A percentile compares a stretch with the other conserved stretches of the same genome.
phyloP scores from a whole-genome alignment of 305 asterid genomes.

The Fraxinus nigra region DNA sequence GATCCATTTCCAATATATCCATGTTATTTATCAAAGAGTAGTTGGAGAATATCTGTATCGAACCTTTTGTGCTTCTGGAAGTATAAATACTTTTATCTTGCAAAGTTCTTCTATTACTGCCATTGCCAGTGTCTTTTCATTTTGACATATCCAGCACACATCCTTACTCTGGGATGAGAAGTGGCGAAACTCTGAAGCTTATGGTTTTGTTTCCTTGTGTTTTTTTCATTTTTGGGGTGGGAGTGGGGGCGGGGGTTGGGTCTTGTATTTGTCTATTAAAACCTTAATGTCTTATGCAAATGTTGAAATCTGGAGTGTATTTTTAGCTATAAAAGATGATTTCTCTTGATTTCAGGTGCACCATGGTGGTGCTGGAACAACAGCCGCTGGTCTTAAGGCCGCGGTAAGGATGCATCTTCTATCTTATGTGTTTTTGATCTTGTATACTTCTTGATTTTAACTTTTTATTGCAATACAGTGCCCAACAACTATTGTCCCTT shows the following conservation, averaged over 20 bases:
- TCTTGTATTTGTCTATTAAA: neutral
- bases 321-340: neutral
- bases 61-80: too few species aligned
- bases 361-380: constrained; percentile 98
- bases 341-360: constrained; percentile 65
- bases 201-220: neutral
- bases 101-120: too few species aligned
- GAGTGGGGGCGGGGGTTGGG: neutral
- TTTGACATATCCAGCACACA: too few species aligned
- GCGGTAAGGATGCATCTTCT: constrained; percentile 51
- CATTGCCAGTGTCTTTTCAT: too few species aligned
- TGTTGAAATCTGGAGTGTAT: neutral
- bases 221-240: neutral
- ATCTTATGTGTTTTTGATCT: constrained; percentile 11
- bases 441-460: constrained; percentile 2
- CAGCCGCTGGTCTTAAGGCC: constrained; percentile 97
- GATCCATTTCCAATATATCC: too few species aligned
- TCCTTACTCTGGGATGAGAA: too few species aligned
- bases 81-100: too few species aligned
- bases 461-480: constrained; percentile 49
- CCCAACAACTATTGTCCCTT: constrained; percentile 88
- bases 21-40: too few species aligned
- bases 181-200: too few species aligned
- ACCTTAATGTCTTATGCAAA: neutral
- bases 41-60: too few species aligned